Evolutionary conservation across 139 green algal genomes (phyloP), one percentile per base, ranked within the genome.

Genomic region (Micractinium sp.): DNA sequence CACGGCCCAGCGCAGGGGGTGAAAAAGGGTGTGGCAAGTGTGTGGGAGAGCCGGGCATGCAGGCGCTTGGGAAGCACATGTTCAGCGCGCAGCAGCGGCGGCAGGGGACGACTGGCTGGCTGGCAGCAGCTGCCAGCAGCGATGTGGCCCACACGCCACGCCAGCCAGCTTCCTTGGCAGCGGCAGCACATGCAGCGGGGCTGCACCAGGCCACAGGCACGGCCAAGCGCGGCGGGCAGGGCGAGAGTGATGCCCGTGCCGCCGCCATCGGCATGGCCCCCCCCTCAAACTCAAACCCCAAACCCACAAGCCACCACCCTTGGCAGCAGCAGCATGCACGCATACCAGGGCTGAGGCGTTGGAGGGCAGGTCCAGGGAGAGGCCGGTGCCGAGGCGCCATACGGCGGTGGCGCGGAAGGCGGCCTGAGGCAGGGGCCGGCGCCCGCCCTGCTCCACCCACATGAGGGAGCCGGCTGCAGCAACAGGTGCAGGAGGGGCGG

Each of bases 291-390:
- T 16, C 47, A 56, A 16, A 56, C 47, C 47, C 47, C 47, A 56
- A 56, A 56, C 47, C 5, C 47, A 5, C 47, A 56, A 56, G n/a
- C n/a, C n/a, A 56, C 9, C 7, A 16, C 9, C 9, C 47, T 56
- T 5, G 47, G 7, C 47, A 56, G 47, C 47, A 56, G 47, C 9
- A 9, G 47, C 47, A 56, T 5, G 47, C 47, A 56, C 3, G 33
- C 82, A 7, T 84, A 93, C 63, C 90, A 84, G 31, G 38, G 29
- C 77, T 38, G n/a, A 25, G 41, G 47, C 77, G 39, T 82, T 81
- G 61, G 81, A 82, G 16, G 89, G 63, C 63, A 91, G 84, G 33
- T 61, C 53, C 33, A 74, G 33, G 4, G 41, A 20, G 38, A 87
- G 38, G 1, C 47, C 56, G 83, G 39, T 67, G 39, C 56, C 23